Conservation (phyloP, 257 asterid species). For the Dorcoceras hygrometricum region DNA sequence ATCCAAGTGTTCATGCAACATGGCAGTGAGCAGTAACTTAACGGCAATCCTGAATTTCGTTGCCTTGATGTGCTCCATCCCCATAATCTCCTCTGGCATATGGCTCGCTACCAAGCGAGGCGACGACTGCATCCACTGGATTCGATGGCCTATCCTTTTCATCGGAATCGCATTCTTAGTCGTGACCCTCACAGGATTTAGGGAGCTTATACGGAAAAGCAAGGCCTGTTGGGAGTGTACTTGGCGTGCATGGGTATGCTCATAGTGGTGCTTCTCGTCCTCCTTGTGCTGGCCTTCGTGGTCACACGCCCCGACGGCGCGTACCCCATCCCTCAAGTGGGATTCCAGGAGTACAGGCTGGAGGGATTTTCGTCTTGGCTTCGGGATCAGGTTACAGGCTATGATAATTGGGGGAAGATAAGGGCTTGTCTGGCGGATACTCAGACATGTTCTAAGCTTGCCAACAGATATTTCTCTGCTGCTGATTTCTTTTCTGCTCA, state of each 20-base stretch:
- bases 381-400: slow-evolving; percentile 57
- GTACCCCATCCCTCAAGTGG: slow-evolving; percentile 51
- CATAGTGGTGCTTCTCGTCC: slow-evolving; percentile 57
- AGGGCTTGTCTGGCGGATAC: slow-evolving; percentile 86
- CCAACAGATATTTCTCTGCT: slow-evolving; percentile 39
- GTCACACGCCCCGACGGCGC: slow-evolving; percentile 77
- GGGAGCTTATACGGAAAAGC: slow-evolving; percentile 83
- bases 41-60: slow-evolving; percentile 80
- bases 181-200: slow-evolving; percentile 68
- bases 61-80: slow-evolving; percentile 87
- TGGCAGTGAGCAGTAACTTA: slow-evolving; percentile 93
- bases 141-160: slow-evolving; percentile 91
- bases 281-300: slow-evolving; percentile 77
- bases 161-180: slow-evolving; percentile 63
- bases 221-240: slow-evolving; percentile 72
- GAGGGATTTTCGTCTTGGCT: slow-evolving; percentile 71
- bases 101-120: slow-evolving; percentile 87
- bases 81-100: slow-evolving; percentile 77
- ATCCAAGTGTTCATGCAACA: slow-evolving; percentile 7
- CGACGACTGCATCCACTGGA: slow-evolving; percentile 95
- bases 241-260: slow-evolving; percentile 84
- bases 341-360: slow-evolving; percentile 61
- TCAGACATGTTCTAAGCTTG: slow-evolving; percentile 54
- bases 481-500: slow-evolving; percentile 73
- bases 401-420: slow-evolving; percentile 70